Evolutionary conservation across 2,329 filamentous ascomycete species (phyloP).

Genomic region (Colletotrichum plurivorum): DNA sequence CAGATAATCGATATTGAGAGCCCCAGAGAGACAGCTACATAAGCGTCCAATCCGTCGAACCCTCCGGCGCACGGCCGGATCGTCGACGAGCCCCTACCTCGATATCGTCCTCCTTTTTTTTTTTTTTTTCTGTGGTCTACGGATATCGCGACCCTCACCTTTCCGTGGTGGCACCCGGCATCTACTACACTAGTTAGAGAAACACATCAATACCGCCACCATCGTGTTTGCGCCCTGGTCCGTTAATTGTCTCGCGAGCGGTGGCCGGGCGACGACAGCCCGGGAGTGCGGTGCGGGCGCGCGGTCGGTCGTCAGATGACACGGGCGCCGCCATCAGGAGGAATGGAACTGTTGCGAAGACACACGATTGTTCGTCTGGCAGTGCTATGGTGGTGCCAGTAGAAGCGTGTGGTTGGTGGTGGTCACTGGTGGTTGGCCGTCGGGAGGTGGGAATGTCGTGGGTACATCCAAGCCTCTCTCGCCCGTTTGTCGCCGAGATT

Average conservation of each 20-base stretch:
- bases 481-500: constrained; percentile 38
- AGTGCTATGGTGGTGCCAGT: background rate
- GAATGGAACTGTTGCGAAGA: constrained; percentile 38
- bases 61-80: constrained; percentile 34
- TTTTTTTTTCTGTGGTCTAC: background rate
- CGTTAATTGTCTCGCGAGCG: constrained; percentile 22
- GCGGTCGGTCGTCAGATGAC: constrained; percentile 37
- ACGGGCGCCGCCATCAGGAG: constrained; percentile 27
- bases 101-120: background rate
- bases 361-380: constrained; percentile 31
- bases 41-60: constrained; percentile 34
- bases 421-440: background rate
- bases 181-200: too few relatives aligned
- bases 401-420: background rate
- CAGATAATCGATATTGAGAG: constrained; percentile 23
- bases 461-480: constrained; percentile 29
- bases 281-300: constrained; percentile 21
- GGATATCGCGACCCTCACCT: too few relatives aligned
- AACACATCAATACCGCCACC: constrained; percentile 29
- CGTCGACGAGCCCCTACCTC: constrained; percentile 22
- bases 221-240: constrained; percentile 15
- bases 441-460: constrained; percentile 18
- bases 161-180: constrained; percentile 23
- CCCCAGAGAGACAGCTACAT: constrained; percentile 32
- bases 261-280: constrained; percentile 30